Evolutionary conservation across 2,329 filamentous ascomycete species (phyloP).

Genomic region (Diaporthe citrichinensis): DNA sequence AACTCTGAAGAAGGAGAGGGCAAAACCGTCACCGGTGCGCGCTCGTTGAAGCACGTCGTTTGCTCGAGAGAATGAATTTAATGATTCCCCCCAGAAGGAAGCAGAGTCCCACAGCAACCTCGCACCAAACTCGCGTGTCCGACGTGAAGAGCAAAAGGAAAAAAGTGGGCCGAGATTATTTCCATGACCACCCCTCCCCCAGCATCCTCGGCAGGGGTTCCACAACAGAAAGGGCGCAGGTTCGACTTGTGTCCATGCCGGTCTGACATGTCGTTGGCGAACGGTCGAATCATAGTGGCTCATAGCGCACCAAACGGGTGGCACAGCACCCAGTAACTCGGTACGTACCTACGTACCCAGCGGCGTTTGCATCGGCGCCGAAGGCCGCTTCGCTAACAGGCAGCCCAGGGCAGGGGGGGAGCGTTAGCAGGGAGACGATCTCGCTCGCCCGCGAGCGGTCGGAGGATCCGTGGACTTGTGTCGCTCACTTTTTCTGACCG

Average conservation of each 20-base stretch:
- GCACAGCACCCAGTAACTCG: neutral
- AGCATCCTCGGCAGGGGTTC: conserved; percentile 16
- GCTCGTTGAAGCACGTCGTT: conserved; percentile 13
- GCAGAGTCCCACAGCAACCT: neutral
- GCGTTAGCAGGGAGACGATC: neutral
- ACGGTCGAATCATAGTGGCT: conserved; percentile 18
- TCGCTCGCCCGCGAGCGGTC: neutral
- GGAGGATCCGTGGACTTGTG: neutral
- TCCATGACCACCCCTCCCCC: neutral
- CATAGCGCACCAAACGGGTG: conserved; percentile 12
- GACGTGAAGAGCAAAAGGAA: neutral
- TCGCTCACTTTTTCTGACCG: neutral
- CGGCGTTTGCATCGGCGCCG: conserved; percentile 26
- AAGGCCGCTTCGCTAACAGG: conserved; percentile 5
- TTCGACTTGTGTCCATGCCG: conserved; percentile 26
- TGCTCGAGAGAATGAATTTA: conserved; percentile 30
- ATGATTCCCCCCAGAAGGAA: conserved; percentile 12
- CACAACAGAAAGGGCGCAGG: conserved; percentile 25
- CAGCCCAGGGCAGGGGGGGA: neutral
- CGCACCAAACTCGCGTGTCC: conserved; percentile 22
- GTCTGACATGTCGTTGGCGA: conserved; percentile 30
- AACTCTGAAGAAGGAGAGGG: conserved; percentile 28
- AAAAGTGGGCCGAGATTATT: conserved; percentile 6
- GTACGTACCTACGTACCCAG: conserved; percentile 21
- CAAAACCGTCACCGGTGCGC: conserved; percentile 6